Evolutionary conservation across 345 rosid genomes (phyloP), one percentile per base, ranked within the genome.

Genomic region (Nephelium lappaceum): DNA sequence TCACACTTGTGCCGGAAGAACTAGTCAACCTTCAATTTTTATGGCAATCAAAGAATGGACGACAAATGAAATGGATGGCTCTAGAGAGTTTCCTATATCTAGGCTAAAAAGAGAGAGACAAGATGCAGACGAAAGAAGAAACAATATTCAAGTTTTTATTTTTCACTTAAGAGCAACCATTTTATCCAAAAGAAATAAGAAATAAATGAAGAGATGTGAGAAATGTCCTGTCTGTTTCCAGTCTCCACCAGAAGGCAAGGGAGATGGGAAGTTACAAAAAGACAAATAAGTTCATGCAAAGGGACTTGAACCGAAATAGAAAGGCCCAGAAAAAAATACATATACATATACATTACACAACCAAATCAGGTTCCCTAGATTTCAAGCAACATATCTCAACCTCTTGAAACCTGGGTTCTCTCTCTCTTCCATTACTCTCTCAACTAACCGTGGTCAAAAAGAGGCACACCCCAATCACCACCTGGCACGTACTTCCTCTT

Each of bases 331-430:
- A 77, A 55, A 73, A 63, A 45, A 27, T 16, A 18, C n/a, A 16
- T 53, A 53, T 8, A 16, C 5, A 4, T 5, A 8, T 41, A 41
- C 9, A 41, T 3, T n/a, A 23, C 68, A 78, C 2, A 53, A 43
- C 23, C 71, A 38, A 82, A 73, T 61, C 63, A 71, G 18, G 39
- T 86, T 84, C 81, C 95, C 87, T 84, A 63, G 85, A 85, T 69
- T 79, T 36, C 74, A 83, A 88, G 91, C 71, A 87, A 91, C 75
- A 77, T 51, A 85, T 86, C 71, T 80, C 72, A 79, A 75, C 89
- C 89, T 86, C 87, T 81, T 61, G 83, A 78, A 81, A 81, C 31
- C 15, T 74, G 67, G 27, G 15, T 62, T 74, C 58, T 72, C 72
- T 82, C 64, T 78, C 73, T 81, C 79, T 81, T 74, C 79, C 72